phyloP scores from a whole-genome alignment of 805 yeast genomes.

The Isabelozyma heimii region DNA sequence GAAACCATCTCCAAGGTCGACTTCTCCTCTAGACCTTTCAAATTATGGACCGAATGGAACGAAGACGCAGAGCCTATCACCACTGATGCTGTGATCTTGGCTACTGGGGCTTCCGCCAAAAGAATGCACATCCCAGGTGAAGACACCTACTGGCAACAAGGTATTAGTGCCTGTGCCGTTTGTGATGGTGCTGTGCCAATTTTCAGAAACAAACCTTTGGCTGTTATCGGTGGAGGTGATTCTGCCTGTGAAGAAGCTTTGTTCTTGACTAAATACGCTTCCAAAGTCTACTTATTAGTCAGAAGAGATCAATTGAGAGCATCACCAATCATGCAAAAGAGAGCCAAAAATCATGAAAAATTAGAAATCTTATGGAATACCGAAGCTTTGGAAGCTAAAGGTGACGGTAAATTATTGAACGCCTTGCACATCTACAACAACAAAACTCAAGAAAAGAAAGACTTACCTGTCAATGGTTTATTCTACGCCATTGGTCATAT shows the following conservation, averaged over 20 bases:
- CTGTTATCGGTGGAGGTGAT: constrained; percentile 99
- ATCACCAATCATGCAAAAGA: constrained; percentile 93
- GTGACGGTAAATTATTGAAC: constrained; percentile 82
- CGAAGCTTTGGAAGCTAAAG: constrained; percentile 83
- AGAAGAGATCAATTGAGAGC: constrained; percentile 96
- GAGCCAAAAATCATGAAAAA: constrained; percentile 81
- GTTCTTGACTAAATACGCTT: constrained; percentile 95
- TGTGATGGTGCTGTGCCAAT: constrained; percentile 99
- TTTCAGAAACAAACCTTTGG: constrained; percentile 95
- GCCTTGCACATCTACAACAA: constrained; percentile 66
- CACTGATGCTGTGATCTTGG: constrained; percentile 87
- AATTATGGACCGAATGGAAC: constrained; percentile 93
- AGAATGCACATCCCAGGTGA: constrained; percentile 94
- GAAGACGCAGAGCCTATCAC: constrained; percentile 91
- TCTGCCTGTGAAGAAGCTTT: constrained; percentile 99
- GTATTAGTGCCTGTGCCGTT: constrained; percentile 99
- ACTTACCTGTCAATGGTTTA: constrained; percentile 81
- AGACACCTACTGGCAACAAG: constrained; percentile 98
- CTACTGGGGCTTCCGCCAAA: constrained; percentile 98
- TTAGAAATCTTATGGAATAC: constrained; percentile 88
- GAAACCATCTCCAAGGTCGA: constrained; percentile 95
- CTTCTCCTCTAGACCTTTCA: constrained; percentile 84
- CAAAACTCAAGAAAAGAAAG: constrained; percentile 64
- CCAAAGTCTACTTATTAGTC: constrained; percentile 89
- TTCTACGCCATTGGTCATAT: constrained; percentile 98